Base-by-base conservation (phyloP, 495 filamentous ascomycete genomes). In the Xylaria flabelliformis region DNA sequence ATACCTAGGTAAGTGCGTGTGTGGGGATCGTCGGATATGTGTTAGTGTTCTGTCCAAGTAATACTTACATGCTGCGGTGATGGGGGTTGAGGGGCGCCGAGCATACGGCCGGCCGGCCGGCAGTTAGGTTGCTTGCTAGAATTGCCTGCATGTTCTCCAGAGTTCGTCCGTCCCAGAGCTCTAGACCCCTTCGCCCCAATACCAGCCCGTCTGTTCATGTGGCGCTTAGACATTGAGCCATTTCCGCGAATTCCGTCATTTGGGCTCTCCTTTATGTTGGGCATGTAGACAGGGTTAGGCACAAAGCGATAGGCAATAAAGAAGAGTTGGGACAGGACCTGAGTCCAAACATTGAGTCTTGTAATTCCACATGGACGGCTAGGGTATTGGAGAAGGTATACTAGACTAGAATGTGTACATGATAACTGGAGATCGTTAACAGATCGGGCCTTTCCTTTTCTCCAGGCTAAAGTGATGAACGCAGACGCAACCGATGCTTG, bases 151-250 rank as follows among this genome's bases (percentile, higher is more conserved):
- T 58, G 34, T 44, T 29, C 17, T 41, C 44, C 59, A 39, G 51
- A 39, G 55, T 67, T 53, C 26, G 24, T 67, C 44, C 21, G 44
- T 53, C 64, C 46, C 46, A 29, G 46, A 8, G 21, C 39, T 29
- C 61, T 44, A 21, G 58, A 39, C 32, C n/a, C 4, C 32, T 36
- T 44, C 50, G 26, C n/a, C 50, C 50, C 32, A 53, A 53, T 26
- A 26, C 46, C 29, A 29, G 63, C 65, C 19, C 17, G 21, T 56
- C 12, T 56, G 24, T 56, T 34, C 1, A 68, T 0, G 65, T n/a
- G 46, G 51, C 32, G n/a, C 48, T 41, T 84, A 61, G 91, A 84
- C 89, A 93, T 94, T 94, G 74, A 86, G 86, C 79, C 93, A 91
- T 78, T 89, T 64, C 62, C 36, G 39, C 21, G 12, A 48, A 48